Percentiles rank a stretch among this genome's conserved stretches.
Conservation (phyloP, 2,329 filamentous ascomycete genomes). For the Penicillium sumatraense region DNA sequence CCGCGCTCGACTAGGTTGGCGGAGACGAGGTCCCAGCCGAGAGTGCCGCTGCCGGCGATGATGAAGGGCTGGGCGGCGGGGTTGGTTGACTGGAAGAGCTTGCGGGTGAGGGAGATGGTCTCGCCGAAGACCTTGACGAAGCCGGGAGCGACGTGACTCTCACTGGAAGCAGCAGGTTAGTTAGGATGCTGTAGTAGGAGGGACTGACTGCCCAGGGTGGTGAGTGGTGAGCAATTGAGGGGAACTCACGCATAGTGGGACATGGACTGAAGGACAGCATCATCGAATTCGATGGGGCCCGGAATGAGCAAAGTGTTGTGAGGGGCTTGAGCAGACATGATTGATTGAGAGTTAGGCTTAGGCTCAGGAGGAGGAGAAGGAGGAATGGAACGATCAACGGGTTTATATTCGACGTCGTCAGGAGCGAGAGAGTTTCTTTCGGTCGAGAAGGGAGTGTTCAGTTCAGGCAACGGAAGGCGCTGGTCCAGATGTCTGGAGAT, state of each 20-base stretch:
- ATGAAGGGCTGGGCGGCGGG: constrained; percentile 86
- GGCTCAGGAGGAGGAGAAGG: constrained; percentile 28
- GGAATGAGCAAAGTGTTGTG: constrained; percentile 87
- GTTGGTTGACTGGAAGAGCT: constrained; percentile 90
- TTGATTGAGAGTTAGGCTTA: constrained; percentile 34
- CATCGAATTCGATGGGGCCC: constrained; percentile 96
- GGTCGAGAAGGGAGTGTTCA: constrained; percentile 68
- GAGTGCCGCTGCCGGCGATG: constrained; percentile 89
- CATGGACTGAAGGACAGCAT: constrained; percentile 95
- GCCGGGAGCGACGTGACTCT: constrained; percentile 87
- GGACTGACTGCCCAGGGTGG: too few relatives aligned
- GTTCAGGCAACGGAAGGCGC: constrained; percentile 57
- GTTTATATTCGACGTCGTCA: constrained; percentile 60
- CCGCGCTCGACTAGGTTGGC: constrained; percentile 88
- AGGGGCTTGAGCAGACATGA: constrained; percentile 62
- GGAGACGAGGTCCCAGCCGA: constrained; percentile 97
- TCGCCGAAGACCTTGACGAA: constrained; percentile 94
- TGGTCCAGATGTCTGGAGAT: constrained; percentile 65
- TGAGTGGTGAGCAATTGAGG: neutral
- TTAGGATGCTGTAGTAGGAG: neutral
- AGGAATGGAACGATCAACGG: constrained; percentile 38
- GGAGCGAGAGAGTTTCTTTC: constrained; percentile 57
- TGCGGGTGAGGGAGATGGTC: constrained; percentile 81
- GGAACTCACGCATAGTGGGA: constrained; percentile 72
- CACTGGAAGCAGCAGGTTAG: constrained; percentile 57